phyloP scores from a whole-genome alignment of 2,329 filamentous ascomycete species.

The Amauroascus niger region DNA sequence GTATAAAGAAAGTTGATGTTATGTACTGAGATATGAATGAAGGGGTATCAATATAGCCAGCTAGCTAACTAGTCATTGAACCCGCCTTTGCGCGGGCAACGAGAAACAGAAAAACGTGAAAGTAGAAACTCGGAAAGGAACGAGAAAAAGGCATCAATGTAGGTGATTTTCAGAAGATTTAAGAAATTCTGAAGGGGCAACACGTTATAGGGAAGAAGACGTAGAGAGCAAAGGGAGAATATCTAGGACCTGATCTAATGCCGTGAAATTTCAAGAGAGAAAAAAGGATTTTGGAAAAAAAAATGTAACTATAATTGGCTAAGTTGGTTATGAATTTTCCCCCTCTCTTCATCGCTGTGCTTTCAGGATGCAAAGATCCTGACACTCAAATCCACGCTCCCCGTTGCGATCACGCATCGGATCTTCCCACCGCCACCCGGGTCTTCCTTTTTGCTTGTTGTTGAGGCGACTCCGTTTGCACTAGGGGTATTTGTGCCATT shows the following conservation, averaged over 20 bases:
- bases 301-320: no score
- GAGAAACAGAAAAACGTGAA: neutral
- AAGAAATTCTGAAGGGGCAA: no score
- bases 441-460: slow-evolving; percentile 46
- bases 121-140: neutral
- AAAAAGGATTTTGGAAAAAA: no score
- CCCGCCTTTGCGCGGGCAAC: neutral
- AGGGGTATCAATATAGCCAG: slow-evolving; percentile 3
- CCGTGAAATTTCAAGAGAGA: no score
- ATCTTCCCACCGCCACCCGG: slow-evolving; percentile 46
- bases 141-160: neutral
- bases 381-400: slow-evolving; percentile 71
- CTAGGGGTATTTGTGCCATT: slow-evolving; percentile 17
- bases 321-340: no score
- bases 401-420: slow-evolving; percentile 76
- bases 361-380: slow-evolving; percentile 57
- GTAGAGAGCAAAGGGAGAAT: no score
- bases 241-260: no score
- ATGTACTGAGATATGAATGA: neutral
- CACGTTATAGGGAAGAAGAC: no score
- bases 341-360: neutral
- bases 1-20: neutral
- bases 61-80: neutral
- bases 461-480: slow-evolving; percentile 22
- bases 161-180: no score